Evolutionary conservation across 2,329 filamentous ascomycete species (phyloP).

Genomic region (Tolypocladium amazonense): DNA sequence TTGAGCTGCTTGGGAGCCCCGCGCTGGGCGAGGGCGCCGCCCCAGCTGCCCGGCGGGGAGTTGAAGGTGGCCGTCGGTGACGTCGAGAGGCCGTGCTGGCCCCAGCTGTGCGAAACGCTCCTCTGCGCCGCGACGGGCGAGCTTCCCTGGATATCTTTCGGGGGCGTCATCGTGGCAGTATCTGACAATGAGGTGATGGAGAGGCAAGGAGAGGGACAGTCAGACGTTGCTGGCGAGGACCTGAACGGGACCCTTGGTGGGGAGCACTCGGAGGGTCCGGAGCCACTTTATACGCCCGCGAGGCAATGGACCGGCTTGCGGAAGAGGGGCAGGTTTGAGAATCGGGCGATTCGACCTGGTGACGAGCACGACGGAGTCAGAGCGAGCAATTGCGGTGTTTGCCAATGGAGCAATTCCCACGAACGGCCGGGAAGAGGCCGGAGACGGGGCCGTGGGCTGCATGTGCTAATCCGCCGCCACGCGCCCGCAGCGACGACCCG

Average conservation of each 20-base stretch:
- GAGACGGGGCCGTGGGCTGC: background rate
- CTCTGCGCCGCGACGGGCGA: slow-evolving; percentile 20
- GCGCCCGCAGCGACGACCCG: background rate
- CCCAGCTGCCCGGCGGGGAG: slow-evolving; percentile 57
- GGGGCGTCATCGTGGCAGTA: slow-evolving; percentile 25
- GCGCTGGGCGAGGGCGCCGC: slow-evolving; percentile 27
- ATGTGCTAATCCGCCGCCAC: background rate
- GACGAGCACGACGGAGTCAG: background rate
- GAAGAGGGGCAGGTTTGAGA: background rate
- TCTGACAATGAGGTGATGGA: background rate
- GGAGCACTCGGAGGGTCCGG: background rate
- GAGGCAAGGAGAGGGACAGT: background rate
- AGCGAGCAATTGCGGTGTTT: background rate
- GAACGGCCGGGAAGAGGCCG: background rate
- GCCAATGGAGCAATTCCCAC: background rate
- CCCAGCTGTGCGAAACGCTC: slow-evolving; percentile 47
- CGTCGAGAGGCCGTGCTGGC: slow-evolving; percentile 48
- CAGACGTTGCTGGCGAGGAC: background rate
- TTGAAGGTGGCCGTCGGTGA: slow-evolving; percentile 69
- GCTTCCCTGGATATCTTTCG: slow-evolving; percentile 34
- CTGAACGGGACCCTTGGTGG: background rate
- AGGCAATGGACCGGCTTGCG: background rate
- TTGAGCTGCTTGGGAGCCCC: slow-evolving; percentile 65
- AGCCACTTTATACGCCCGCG: background rate
- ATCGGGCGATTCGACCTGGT: background rate